Conservation (phyloP, 1,284 basidiomycete species). For the Ustilago lituana region DNA sequence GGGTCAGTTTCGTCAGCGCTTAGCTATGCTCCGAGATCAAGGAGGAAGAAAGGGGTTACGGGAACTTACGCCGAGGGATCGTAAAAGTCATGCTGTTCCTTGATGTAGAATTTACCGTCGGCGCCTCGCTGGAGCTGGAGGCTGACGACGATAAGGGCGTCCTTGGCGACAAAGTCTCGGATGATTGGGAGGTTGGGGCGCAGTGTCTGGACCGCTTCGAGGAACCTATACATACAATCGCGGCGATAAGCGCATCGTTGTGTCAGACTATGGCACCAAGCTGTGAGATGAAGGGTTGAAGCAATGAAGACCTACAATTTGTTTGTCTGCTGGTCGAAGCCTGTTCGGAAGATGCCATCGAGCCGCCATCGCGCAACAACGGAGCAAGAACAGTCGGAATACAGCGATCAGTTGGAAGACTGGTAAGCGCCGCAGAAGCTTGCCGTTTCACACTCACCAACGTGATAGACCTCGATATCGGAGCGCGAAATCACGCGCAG, state of each 20-base stretch:
- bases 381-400: too few species aligned
- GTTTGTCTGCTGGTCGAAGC: constrained; percentile 27
- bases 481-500: constrained; percentile 57
- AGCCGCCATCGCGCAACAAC: background rate
- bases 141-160: constrained; percentile 54
- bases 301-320: constrained; percentile 8
- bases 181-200: constrained; percentile 47
- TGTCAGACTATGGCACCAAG: background rate
- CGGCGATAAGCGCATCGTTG: background rate
- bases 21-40: too few species aligned
- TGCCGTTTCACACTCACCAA: constrained; percentile 58
- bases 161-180: constrained; percentile 27
- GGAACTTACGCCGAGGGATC: constrained; percentile 48
- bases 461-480: constrained; percentile 53
- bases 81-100: constrained; percentile 63
- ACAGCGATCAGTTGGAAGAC: too few species aligned
- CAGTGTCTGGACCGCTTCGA: constrained; percentile 61
- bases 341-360: constrained; percentile 2
- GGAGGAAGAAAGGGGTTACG: too few species aligned
- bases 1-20: too few species aligned
- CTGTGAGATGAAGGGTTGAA: background rate
- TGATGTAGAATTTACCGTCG: constrained; percentile 63
- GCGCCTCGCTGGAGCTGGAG: constrained; percentile 56
- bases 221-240: constrained; percentile 31
- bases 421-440: background rate